Base-by-base conservation (phyloP, 768 basidiomycete species). In the Termitomyces sp. region DNA sequence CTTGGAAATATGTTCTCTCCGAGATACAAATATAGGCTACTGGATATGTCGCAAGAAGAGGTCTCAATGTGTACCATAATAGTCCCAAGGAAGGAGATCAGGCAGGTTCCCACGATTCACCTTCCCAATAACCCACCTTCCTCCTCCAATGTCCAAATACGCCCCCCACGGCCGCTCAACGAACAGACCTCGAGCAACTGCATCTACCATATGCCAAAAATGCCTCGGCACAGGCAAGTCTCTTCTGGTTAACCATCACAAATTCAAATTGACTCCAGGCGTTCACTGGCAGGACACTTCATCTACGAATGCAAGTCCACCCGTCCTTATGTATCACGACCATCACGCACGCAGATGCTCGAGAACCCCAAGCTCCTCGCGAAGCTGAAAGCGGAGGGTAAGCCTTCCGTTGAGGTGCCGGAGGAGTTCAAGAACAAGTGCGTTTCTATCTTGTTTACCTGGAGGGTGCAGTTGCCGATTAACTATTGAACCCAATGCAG, bases 381-480 rank as follows among this genome's bases (percentile, higher is more conserved):
- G 4, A 90, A 90, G 69, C 70, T 89, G 38, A 87, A 83, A 69
- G 75, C 78, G 0, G 83, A 86, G 8, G 87, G 87, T 10, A 85
- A 86, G 62, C 91, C 92, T 4, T 84, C 84, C 17, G 86, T 92
- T 0, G 90, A 92, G 59, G 83, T 94, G 11, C 94, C 94, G 4
- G 93, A 95, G 59, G 95, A 97, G 70, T 95, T 97, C 72, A 92
- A 85, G 77, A 80, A 73, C 59, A 86, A 87, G 90, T 91, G 54
- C 35, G 85, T 77, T 48, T 32, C 5, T 25, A 34, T 31, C 6
- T 53, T n/a, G 25, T 40, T 27, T 25, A 25, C 4, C 25, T 46
- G 10, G 9, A 35, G 19, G 12, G 41, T 25, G 8, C 19, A 25
- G 5, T 53, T 23, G 41, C 8, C 31, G 7, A 16, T 45, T 21